These are phyloP conservation scores for Eragrostis nindensis DNA, from an alignment of 176 grass and related monocot genomes.

Conservation along the genomic window DNA sequence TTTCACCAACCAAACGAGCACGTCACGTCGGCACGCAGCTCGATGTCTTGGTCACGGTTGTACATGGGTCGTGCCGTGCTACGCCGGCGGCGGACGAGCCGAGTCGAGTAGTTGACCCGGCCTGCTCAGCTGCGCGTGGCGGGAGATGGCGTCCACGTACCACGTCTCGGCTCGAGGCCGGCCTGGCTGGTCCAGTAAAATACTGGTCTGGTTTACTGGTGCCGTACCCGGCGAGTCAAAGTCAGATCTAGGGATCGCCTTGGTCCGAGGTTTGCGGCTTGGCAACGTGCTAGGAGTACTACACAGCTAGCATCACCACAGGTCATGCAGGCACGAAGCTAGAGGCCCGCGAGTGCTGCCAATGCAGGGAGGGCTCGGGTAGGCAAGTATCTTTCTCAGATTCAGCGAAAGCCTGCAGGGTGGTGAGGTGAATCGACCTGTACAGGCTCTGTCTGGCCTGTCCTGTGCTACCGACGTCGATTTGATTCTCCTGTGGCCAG, in stretches of 20 bases:
- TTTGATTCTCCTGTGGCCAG: neutral
- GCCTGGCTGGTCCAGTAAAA: neutral
- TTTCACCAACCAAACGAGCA: neutral
- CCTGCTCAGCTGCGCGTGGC: neutral
- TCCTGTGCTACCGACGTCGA: neutral
- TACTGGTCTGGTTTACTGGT: neutral
- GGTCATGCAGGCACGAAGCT: neutral
- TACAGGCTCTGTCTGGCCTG: neutral
- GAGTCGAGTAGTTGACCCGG: neutral
- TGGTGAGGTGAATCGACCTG: too few species aligned
- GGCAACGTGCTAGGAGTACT: neutral
- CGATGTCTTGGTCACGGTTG: too few species aligned
- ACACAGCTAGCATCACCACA: too few species aligned
- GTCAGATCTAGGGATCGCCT: neutral
- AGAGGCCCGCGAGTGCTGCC: neutral
- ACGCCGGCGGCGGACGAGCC: neutral
- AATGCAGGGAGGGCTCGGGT: neutral
- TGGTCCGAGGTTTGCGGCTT: slow-evolving; percentile 13
- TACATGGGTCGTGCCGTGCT: neutral
- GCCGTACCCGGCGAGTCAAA: neutral
- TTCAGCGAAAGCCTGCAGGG: slow-evolving; percentile 2
- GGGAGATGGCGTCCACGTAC: slow-evolving; percentile 10
- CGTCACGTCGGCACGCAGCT: neutral
- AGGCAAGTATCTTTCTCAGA: neutral
- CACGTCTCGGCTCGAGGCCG: neutral